Percentiles rank a stretch among this genome's conserved stretches.
Conservation (phyloP, 331 rosid species). For the Telfairia occidentalis region DNA sequence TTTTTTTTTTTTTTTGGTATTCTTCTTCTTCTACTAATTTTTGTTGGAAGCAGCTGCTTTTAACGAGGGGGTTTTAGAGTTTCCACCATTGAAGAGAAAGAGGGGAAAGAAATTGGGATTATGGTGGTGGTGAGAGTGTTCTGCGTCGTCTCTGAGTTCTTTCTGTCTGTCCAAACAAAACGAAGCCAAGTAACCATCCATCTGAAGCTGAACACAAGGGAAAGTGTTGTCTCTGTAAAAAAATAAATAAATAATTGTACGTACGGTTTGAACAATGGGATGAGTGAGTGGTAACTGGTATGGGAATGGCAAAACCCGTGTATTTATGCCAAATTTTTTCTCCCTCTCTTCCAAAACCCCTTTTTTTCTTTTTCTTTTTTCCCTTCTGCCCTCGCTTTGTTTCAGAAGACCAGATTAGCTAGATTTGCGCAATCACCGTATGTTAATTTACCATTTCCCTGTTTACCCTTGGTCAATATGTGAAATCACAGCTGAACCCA, state of each 20-base stretch:
- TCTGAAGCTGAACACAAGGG: constrained; percentile 11
- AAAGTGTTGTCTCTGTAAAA: constrained; percentile 1
- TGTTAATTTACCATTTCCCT: constrained; percentile 24
- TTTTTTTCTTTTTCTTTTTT: neutral
- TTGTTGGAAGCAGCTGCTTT: neutral
- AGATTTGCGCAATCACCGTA: constrained; percentile 73
- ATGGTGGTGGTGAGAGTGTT: neutral
- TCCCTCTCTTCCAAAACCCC: neutral
- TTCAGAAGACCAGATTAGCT: constrained; percentile 27
- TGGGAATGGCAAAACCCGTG: neutral
- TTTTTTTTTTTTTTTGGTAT: too few relatives aligned
- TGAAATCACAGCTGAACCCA: constrained; percentile 21
- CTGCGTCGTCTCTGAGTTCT: neutral
- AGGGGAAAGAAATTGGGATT: neutral
- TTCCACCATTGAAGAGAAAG: neutral
- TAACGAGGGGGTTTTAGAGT: neutral
- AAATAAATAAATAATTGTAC: too few relatives aligned
- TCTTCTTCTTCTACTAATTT: neutral
- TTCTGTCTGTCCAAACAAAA: constrained; percentile 1
- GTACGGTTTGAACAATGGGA: constrained; percentile 5
- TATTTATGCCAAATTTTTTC: neutral
- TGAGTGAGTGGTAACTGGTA: neutral
- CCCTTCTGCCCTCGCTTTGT: constrained; percentile 9
- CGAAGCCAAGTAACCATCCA: constrained; percentile 11
- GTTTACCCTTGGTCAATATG: constrained; percentile 20